phyloP scores from a whole-genome alignment of 345 rosid genomes.

The Noccaea bulbosa region DNA sequence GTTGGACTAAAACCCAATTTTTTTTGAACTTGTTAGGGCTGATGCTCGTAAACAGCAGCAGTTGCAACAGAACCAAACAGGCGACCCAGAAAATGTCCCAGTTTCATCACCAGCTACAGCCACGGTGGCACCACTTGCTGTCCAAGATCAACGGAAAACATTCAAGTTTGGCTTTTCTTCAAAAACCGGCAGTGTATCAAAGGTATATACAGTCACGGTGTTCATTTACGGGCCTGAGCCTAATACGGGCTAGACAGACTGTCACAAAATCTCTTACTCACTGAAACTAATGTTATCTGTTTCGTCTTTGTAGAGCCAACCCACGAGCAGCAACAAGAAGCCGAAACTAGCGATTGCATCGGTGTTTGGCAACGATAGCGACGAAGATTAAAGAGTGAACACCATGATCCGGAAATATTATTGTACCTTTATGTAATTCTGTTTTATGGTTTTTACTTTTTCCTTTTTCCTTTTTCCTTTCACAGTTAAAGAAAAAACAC shows the following conservation, averaged over 20 bases:
- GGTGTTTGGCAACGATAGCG: conserved; percentile 76
- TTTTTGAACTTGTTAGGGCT: conserved; percentile 54
- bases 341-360: conserved; percentile 71
- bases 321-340: conserved; percentile 59
- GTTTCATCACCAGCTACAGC: conserved; percentile 42
- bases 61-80: conserved; percentile 54
- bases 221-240: neutral
- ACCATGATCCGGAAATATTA: neutral
- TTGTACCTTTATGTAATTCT: conserved; percentile 25
- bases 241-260: neutral
- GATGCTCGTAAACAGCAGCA: conserved; percentile 81
- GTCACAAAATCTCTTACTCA: neutral
- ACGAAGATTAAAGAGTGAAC: conserved; percentile 53
- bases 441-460: neutral
- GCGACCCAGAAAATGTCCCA: conserved; percentile 52
- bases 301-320: conserved; percentile 52
- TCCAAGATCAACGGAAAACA: conserved; percentile 79
- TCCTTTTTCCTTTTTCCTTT: neutral
- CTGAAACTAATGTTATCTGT: neutral
- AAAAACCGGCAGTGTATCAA: conserved; percentile 59
- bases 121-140: conserved; percentile 55
- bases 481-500: neutral
- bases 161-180: conserved; percentile 92
- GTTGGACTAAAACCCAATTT: neutral
- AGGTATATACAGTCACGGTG: conserved; percentile 48